Conservation (phyloP, 495 filamentous ascomycete genomes). For the Neurospora tetraspora region DNA sequence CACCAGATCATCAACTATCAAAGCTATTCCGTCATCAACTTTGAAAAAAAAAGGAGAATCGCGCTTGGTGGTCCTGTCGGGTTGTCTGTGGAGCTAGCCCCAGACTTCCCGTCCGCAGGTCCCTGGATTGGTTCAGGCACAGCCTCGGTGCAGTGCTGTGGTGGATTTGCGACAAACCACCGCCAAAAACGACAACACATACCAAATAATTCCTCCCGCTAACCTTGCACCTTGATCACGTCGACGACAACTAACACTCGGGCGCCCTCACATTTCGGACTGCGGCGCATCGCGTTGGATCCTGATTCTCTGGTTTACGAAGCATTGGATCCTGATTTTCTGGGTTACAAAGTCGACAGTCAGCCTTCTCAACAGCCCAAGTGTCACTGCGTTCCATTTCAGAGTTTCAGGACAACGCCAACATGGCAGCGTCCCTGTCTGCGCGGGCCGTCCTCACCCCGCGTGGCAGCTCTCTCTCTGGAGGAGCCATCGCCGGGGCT, state of each 20-base stretch:
- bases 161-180: neutral
- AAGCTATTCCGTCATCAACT: neutral
- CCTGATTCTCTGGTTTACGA: neutral
- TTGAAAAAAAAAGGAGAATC: neutral
- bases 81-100: neutral
- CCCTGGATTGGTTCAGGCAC: neutral
- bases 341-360: neutral
- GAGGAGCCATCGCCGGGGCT: constrained; percentile 26
- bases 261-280: neutral
- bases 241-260: neutral
- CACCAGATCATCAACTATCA: neutral
- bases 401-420: constrained; percentile 3
- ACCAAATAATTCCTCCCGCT: neutral
- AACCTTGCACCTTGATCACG: neutral
- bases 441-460: constrained; percentile 19
- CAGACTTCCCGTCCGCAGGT: neutral
- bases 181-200: neutral
- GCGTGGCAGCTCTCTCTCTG: constrained; percentile 15
- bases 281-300: neutral
- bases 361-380: neutral
- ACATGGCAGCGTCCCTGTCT: constrained; percentile 10
- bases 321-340: neutral
- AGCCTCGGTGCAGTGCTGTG: neutral
- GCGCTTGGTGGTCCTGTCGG: neutral
- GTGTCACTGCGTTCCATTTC: neutral